Percentiles rank a stretch among this genome's conserved stretches.
Evolutionary conservation across 352 stramenopile species (phyloP).

Genomic region (Pythium apleroticum): DNA sequence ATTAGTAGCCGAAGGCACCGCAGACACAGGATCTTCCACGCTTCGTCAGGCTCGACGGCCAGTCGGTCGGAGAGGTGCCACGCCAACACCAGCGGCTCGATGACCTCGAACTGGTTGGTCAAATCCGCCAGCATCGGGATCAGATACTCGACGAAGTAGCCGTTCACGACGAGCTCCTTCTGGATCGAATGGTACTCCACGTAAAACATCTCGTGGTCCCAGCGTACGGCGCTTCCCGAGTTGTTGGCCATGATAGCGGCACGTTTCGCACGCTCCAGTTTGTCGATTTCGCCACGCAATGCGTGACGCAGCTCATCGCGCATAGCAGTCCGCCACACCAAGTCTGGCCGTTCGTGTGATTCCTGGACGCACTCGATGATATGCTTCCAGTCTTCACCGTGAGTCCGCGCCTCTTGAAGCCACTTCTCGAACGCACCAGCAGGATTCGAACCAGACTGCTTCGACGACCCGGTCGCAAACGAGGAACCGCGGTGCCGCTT

Average conservation of each 20-base stretch:
- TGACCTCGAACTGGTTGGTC: slow-evolving; percentile 63
- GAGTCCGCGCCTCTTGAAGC: slow-evolving; percentile 57
- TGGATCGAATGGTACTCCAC: slow-evolving; percentile 76
- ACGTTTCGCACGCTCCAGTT: slow-evolving; percentile 37
- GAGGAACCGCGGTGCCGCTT: slow-evolving; percentile 40
- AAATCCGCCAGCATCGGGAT: slow-evolving; percentile 70
- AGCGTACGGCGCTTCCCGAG: slow-evolving; percentile 38
- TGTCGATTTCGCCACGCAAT: slow-evolving; percentile 55
- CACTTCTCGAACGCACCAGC: slow-evolving; percentile 56
- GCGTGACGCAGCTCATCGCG: slow-evolving; percentile 54
- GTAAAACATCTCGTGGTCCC: slow-evolving; percentile 83
- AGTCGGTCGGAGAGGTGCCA: slow-evolving; percentile 83
- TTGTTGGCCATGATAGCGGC: slow-evolving; percentile 7
- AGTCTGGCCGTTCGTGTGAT: slow-evolving; percentile 63
- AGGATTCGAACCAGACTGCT: not conserved
- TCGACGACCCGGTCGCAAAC: slow-evolving; percentile 7
- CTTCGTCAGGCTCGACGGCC: slow-evolving; percentile 55
- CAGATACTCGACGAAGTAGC: slow-evolving; percentile 77
- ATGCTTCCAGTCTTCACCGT: slow-evolving; percentile 75
- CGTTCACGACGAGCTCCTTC: slow-evolving; percentile 73
- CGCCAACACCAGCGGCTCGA: slow-evolving; percentile 67
- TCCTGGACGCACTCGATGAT: slow-evolving; percentile 58
- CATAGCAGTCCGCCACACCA: slow-evolving; percentile 78
- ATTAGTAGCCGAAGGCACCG: slow-evolving; percentile 71
- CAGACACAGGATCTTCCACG: slow-evolving; percentile 58